Conservation (phyloP, 2,329 filamentous ascomycete genomes). For the Calonectria multiphialidica region DNA sequence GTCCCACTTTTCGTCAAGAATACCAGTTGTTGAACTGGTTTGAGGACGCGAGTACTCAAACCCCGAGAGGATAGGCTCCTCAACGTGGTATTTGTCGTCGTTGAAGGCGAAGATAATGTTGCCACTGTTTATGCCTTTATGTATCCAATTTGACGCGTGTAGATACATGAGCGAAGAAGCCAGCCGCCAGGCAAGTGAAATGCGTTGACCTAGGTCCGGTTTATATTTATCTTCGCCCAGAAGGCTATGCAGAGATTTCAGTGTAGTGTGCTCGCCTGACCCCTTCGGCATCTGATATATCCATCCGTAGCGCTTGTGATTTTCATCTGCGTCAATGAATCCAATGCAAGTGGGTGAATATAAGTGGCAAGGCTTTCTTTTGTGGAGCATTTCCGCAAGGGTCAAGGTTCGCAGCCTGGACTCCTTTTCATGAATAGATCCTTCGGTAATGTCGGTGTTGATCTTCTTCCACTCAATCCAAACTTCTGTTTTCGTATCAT, state of each 20-base stretch:
- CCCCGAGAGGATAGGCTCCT: slow-evolving; percentile 6
- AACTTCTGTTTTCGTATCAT: background rate
- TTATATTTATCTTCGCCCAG: slow-evolving; percentile 1
- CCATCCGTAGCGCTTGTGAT: background rate
- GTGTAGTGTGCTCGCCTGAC: background rate
- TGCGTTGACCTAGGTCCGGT: background rate
- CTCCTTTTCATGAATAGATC: background rate
- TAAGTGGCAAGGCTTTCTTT: background rate
- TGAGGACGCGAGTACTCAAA: slow-evolving; percentile 1
- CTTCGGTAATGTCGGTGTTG: background rate
- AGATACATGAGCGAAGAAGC: slow-evolving; percentile 7
- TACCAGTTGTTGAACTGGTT: background rate
- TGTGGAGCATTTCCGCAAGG: slow-evolving; percentile 10
- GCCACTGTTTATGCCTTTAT: slow-evolving; percentile 2
- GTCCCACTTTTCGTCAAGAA: slow-evolving; percentile 1
- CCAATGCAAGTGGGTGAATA: slow-evolving; percentile 11
- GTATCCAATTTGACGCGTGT: slow-evolving; percentile 2
- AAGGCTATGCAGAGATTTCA: background rate
- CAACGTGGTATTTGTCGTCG: background rate
- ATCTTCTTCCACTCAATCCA: slow-evolving; percentile 9
- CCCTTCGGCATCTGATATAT: slow-evolving; percentile 6
- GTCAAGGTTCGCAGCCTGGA: background rate
- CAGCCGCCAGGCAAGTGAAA: background rate
- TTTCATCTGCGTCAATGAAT: slow-evolving; percentile 1
- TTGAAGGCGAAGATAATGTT: slow-evolving; percentile 3